A percentile compares a stretch with the other conserved stretches of the same genome.
Evolutionary conservation across 2,329 filamentous ascomycete species (phyloP).

Genomic region (Colletotrichum lupini): DNA sequence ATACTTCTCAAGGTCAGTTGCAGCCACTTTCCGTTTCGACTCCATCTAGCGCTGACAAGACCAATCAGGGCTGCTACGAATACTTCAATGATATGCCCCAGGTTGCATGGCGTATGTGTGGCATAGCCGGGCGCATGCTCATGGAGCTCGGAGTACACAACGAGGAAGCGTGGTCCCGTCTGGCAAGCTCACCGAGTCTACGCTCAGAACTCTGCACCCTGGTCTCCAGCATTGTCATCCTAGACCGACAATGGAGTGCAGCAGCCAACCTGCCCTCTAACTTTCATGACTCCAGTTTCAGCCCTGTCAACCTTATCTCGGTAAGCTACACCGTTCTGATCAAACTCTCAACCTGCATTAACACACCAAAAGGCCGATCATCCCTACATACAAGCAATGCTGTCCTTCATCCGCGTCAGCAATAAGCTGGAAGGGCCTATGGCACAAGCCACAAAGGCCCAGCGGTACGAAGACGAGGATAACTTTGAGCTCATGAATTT

Average conservation of each 20-base stretch:
- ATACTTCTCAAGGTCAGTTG: neutral
- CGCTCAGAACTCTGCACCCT: neutral
- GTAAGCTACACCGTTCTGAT: neutral
- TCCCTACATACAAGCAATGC: neutral
- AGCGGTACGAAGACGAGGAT: conserved; percentile 40
- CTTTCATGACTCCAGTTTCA: neutral
- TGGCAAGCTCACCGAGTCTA: neutral
- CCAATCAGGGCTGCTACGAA: neutral
- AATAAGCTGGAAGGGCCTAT: conserved; percentile 38
- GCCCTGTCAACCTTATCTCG: neutral
- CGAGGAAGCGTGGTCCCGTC: neutral
- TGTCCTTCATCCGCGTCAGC: conserved; percentile 37
- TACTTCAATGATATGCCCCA: neutral
- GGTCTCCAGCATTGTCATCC: neutral
- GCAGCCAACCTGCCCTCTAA: neutral
- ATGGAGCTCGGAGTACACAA: neutral
- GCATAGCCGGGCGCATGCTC: neutral
- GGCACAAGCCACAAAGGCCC: conserved; percentile 23
- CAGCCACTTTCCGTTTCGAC: neutral
- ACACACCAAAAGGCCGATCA: neutral
- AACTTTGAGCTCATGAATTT: conserved; percentile 44
- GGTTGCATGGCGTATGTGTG: neutral
- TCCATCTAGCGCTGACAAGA: neutral
- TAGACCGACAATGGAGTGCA: neutral
- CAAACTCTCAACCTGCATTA: neutral